phyloP scores from a whole-genome alignment of 176 grass and related monocot genomes.

The Saccharum officinarum region DNA sequence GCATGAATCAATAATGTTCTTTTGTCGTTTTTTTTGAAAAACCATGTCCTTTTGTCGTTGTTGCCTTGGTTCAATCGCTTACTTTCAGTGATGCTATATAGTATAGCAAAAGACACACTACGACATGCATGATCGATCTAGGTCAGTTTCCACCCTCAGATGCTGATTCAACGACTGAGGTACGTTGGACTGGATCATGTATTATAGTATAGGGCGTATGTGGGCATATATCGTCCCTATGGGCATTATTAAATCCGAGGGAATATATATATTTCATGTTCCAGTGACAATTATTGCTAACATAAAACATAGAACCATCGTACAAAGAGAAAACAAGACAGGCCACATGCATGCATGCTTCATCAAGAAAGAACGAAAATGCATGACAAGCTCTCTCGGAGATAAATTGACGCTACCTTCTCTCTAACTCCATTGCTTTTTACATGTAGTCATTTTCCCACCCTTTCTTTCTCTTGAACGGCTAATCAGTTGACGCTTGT shows the following conservation, averaged over 20 bases:
- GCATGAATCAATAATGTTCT: no score
- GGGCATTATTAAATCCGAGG: neutral
- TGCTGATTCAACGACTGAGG: no score
- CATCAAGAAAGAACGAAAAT: neutral
- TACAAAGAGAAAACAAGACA: neutral
- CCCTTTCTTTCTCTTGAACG: slow-evolving; percentile 8
- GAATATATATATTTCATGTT: neutral
- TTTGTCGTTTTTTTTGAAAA: no score
- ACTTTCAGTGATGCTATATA: no score
- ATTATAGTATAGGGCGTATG: no score
- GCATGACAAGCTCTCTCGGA: neutral
- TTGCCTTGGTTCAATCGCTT: no score
- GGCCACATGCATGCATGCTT: slow-evolving; percentile 16
- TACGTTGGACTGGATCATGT: no score
- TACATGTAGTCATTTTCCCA: slow-evolving; percentile 7
- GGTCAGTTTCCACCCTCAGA: no score
- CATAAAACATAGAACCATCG: neutral
- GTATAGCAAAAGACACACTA: no score
- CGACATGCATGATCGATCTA: no score
- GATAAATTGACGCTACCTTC: neutral
- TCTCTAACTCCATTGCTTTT: slow-evolving; percentile 24
- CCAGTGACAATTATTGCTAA: neutral
- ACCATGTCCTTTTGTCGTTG: no score
- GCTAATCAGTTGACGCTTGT: slow-evolving; percentile 34
- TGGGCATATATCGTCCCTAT: no score